Evolutionary conservation across 805 yeast species (phyloP).

Genomic region (Metschnikowia bowlesiae): DNA sequence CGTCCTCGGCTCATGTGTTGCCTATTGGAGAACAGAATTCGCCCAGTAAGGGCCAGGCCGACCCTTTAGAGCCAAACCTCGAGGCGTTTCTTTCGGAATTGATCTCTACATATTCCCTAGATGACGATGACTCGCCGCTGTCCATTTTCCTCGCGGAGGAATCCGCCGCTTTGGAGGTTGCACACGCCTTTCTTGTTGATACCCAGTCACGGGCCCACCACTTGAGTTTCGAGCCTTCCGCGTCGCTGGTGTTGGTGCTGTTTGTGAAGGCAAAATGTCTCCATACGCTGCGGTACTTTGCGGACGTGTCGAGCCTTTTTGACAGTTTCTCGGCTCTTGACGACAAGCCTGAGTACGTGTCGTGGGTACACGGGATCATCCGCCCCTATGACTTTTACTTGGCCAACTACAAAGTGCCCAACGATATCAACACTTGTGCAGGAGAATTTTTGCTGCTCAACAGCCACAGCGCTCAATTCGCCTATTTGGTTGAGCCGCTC

Average conservation of each 20-base stretch:
- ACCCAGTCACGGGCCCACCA: not conserved
- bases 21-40: no score
- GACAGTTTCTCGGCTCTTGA: slow-evolving; percentile 16
- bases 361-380: slow-evolving; percentile 28
- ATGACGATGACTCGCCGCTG: not conserved
- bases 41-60: not conserved
- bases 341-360: slow-evolving; percentile 14
- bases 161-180: not conserved
- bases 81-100: not conserved
- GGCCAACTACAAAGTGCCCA: slow-evolving; percentile 20
- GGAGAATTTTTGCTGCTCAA: slow-evolving; percentile 13
- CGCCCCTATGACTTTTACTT: slow-evolving; percentile 29
- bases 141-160: not conserved
- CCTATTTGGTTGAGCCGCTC: slow-evolving; percentile 23
- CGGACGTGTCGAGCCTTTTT: slow-evolving; percentile 12
- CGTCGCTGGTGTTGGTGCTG: not conserved
- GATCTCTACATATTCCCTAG: not conserved
- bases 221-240: not conserved
- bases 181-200: not conserved
- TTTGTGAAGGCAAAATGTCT: slow-evolving; percentile 15
- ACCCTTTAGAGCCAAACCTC: not conserved
- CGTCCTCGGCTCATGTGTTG: not conserved
- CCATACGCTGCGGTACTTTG: slow-evolving; percentile 12
- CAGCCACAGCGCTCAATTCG: slow-evolving; percentile 17
- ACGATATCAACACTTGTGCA: slow-evolving; percentile 3